Conservation (phyloP, 208 protist genomes). For the Naegleria fowleri region DNA sequence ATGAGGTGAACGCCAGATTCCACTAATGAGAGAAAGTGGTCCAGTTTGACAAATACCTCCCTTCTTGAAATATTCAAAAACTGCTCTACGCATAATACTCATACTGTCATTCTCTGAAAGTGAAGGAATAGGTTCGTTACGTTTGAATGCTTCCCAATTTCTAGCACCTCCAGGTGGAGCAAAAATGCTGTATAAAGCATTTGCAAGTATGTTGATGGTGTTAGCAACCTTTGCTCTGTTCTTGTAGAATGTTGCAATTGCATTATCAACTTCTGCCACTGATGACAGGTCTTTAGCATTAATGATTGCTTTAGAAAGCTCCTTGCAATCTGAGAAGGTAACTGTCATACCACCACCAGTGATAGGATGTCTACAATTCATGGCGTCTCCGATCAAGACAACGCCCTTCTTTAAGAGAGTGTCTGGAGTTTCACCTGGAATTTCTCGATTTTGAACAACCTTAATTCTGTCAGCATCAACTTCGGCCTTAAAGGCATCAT, state of each 20-base stretch:
- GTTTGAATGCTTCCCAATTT: slow-evolving; percentile 21
- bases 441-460: slow-evolving; percentile 67
- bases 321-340: slow-evolving; percentile 70
- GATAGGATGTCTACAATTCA: slow-evolving; percentile 84
- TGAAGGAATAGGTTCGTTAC: neutral
- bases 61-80: slow-evolving; percentile 76
- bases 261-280: slow-evolving; percentile 57
- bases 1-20: slow-evolving; percentile 57
- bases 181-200: slow-evolving; percentile 79
- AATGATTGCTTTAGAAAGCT: slow-evolving; percentile 59
- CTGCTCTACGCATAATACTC: slow-evolving; percentile 62
- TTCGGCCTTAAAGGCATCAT: slow-evolving; percentile 55
- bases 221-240: slow-evolving; percentile 53
- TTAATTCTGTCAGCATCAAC: slow-evolving; percentile 49
- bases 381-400: slow-evolving; percentile 79
- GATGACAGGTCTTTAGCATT: slow-evolving; percentile 41
- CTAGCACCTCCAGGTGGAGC: neutral
- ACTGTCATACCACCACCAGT: slow-evolving; percentile 84
- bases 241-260: slow-evolving; percentile 59
- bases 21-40: slow-evolving; percentile 72
- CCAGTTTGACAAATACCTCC: slow-evolving; percentile 72
- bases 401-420: slow-evolving; percentile 69
- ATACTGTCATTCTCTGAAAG: slow-evolving; percentile 20
- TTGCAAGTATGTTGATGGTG: slow-evolving; percentile 82
- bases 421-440: slow-evolving; percentile 63